Evolutionary conservation across 1,284 basidiomycete genomes (phyloP), one percentile per base, ranked within the genome.

Genomic region (Ceratobasidium sp.): DNA sequence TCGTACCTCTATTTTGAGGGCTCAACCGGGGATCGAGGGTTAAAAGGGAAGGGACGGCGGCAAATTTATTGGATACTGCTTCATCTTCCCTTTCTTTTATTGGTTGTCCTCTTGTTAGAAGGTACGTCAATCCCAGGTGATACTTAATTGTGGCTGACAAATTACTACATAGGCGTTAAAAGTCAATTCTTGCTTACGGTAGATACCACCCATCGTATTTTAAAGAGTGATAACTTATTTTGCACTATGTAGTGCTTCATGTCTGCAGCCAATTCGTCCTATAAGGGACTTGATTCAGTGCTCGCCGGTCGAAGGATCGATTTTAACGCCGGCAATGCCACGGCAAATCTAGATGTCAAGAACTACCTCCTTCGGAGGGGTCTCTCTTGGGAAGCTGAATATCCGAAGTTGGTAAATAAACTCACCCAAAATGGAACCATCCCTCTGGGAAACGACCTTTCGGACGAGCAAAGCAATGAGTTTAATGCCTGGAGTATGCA

Each of bases 1-100:
- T 51, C 65, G 24, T 69, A 69, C 22, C n/a, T 69, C 17, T 69
- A 69, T 29, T 69, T 69, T n/a, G 65, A 69, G 41, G 51, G 65
- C 15, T 53, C 65, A 9, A 53, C 50, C 2, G 33, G 33, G 1
- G n/a, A 9, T 22, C 50, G 33, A 33, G 51, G 41, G 8, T 36
- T 53, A 15, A 54, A 57, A 24, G 50, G 1, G 2, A 19, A n/a
- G n/a, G 33, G 51, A 1, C 22, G 15, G 3, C 65, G 65, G 17
- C 33, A 19, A 44, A 41, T 53, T 27, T 45, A 7, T 17, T 69
- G 65, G 65, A 22, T 69, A 15, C 14, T 69, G 51, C 15, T 69
- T 17, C 51, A 69, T 41, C 44, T 69, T 19, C 51, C 65, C 6
- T 45, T 56, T 24, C 44, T 69, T 6, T 33, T 56, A 1, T 36